A percentile compares a stretch with the other conserved stretches of the same genome.
Evolutionary conservation across 306 rosid species (phyloP).

Genomic region (Begonia fuchsioides): DNA sequence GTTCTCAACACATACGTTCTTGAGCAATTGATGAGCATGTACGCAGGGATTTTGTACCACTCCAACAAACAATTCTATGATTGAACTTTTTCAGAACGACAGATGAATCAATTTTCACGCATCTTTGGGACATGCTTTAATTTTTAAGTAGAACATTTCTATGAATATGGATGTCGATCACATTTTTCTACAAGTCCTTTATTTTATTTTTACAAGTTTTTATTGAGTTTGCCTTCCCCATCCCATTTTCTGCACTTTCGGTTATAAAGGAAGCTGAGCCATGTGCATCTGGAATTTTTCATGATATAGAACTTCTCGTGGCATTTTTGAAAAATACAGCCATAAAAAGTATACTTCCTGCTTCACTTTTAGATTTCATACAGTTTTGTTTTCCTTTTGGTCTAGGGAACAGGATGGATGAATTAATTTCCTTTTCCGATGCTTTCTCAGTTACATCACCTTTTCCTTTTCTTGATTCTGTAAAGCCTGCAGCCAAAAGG

Average conservation of each 20-base stretch:
- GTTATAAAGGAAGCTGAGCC: conserved; percentile 33
- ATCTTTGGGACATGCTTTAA: too few relatives aligned
- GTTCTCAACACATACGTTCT: too few relatives aligned
- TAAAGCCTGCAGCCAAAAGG: conserved; percentile 62
- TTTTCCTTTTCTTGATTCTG: conserved; percentile 3
- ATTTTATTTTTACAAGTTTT: too few relatives aligned
- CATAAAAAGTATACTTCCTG: conserved; percentile 36
- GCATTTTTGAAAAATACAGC: conserved; percentile 33
- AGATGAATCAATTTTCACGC: too few relatives aligned
- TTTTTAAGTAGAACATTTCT: too few relatives aligned
- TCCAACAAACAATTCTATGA: too few relatives aligned
- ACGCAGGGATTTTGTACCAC: too few relatives aligned
- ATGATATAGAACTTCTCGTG: conserved; percentile 65
- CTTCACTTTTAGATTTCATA: background rate
- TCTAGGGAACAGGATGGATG: background rate
- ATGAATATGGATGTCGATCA: too few relatives aligned
- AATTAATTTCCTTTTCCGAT: background rate
- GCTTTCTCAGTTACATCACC: background rate
- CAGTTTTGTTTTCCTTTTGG: conserved; percentile 4
- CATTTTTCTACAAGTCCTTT: too few relatives aligned
- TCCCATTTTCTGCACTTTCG: conserved; percentile 13
- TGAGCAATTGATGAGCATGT: too few relatives aligned
- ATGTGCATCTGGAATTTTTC: conserved; percentile 39
- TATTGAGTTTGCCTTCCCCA: too few relatives aligned
- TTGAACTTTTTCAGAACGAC: too few relatives aligned